Evolutionary conservation across 805 yeast genomes (phyloP).

Genomic region (Nakazawaea siamensis): DNA sequence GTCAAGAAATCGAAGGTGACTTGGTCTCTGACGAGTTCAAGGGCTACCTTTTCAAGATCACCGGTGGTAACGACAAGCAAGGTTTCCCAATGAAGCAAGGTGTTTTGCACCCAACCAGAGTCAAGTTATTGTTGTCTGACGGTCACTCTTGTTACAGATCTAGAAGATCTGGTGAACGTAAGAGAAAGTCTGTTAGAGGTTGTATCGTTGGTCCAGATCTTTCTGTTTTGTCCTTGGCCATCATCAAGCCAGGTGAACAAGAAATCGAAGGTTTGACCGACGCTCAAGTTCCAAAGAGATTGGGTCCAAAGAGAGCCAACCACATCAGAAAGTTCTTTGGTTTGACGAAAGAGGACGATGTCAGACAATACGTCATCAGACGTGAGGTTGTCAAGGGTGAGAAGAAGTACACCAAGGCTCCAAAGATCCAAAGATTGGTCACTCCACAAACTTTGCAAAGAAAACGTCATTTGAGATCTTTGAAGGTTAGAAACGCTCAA

Average conservation of each 20-base stretch:
- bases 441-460: constrained; percentile 99
- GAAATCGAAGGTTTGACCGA: constrained; percentile 97
- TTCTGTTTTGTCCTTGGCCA: constrained; percentile 87
- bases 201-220: constrained; percentile 97
- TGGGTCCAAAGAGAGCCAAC: constrained; percentile 99
- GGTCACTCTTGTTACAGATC: constrained; percentile 99
- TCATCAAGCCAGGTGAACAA: constrained; percentile 95
- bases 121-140: constrained; percentile 85
- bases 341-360: constrained; percentile 89
- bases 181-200: constrained; percentile 99
- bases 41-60: constrained; percentile 97
- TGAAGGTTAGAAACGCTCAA: constrained; percentile 95
- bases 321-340: constrained; percentile 99
- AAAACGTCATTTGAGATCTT: constrained; percentile 93
- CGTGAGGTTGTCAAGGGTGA: constrained; percentile 98
- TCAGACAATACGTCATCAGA: constrained; percentile 88
- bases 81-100: constrained; percentile 99
- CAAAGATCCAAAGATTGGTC: constrained; percentile 98
- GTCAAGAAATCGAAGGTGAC: constrained; percentile 99
- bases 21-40: constrained; percentile 97
- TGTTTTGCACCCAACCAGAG: constrained; percentile 99
- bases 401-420: constrained; percentile 98
- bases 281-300: constrained; percentile 92
- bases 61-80: constrained; percentile 99
- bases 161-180: constrained; percentile 99